A percentile compares a stretch with the other conserved stretches of the same genome.
Evolutionary conservation across 1,284 basidiomycete species (phyloP).

Genomic region (Coniferiporia weirii): DNA sequence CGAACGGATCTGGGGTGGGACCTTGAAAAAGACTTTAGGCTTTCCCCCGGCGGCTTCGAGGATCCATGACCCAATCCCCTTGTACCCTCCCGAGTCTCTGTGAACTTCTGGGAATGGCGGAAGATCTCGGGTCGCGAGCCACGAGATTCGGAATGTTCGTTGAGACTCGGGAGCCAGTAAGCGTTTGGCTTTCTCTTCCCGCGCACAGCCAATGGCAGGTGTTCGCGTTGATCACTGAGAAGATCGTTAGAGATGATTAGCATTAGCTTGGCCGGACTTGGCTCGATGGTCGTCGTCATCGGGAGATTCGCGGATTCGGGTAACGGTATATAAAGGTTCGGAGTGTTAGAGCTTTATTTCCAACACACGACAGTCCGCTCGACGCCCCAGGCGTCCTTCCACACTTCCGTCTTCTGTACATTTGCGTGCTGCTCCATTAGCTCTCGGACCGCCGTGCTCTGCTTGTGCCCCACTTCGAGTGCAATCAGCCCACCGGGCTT

Average conservation of each 20-base stretch:
- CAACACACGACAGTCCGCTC: conserved; percentile 58
- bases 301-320: background rate
- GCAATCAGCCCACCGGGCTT: conserved; percentile 51
- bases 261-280: too few relatives aligned
- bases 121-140: conserved; percentile 4
- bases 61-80: background rate
- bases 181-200: conserved; percentile 1
- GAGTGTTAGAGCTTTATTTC: background rate
- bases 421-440: conserved; percentile 47
- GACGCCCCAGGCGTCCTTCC: conserved; percentile 74
- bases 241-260: background rate
- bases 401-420: conserved; percentile 52
- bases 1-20: conserved; percentile 4
- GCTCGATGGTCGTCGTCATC: background rate
- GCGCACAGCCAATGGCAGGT: conserved; percentile 20
- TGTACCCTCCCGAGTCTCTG: too few relatives aligned
- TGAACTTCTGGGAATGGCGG: background rate
- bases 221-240: background rate
- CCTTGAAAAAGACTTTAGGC: background rate
- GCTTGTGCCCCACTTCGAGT: conserved; percentile 76
- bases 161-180: conserved; percentile 5
- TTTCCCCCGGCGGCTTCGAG: background rate
- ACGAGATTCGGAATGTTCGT: background rate
- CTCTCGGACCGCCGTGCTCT: conserved; percentile 56
- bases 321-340: too few relatives aligned